Conservation (phyloP, 108 stramenopile genomes). For the Skeletonema menzelii region DNA sequence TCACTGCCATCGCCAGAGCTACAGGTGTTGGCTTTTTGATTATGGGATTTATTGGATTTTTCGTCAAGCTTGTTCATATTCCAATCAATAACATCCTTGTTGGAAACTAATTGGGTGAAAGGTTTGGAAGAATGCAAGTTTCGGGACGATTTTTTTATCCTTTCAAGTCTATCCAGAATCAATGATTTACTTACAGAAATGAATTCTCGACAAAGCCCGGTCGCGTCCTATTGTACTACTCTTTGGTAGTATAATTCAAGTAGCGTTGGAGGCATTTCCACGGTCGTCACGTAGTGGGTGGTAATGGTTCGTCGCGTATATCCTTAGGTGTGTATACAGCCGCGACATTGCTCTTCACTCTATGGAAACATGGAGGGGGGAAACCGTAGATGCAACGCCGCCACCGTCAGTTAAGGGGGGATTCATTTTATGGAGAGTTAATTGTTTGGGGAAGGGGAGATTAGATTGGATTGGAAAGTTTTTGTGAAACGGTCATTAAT, state of each 20-base stretch:
- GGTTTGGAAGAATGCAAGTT: background rate
- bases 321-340: constrained; percentile 3
- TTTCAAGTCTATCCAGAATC: constrained; percentile 1
- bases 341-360: constrained; percentile 25
- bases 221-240: constrained; percentile 15
- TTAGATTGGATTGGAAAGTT: background rate
- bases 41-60: constrained; percentile 99
- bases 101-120: constrained; percentile 51
- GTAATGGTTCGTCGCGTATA: constrained; percentile 23
- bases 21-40: constrained; percentile 97
- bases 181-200: background rate
- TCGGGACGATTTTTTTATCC: background rate
- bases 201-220: constrained; percentile 6
- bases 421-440: background rate
- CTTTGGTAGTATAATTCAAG: background rate
- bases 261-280: constrained; percentile 40
- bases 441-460: background rate
- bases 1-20: constrained; percentile 89
- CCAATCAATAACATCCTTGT: constrained; percentile 99
- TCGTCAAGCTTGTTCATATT: constrained; percentile 99
- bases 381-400: constrained; percentile 38
- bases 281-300: constrained; percentile 35
- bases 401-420: constrained; percentile 30
- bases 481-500: background rate
- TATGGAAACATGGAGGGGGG: constrained; percentile 24